Evolutionary conservation across 2,329 filamentous ascomycete species (phyloP).

Genomic region (Pseudogymnoascus sp.): DNA sequence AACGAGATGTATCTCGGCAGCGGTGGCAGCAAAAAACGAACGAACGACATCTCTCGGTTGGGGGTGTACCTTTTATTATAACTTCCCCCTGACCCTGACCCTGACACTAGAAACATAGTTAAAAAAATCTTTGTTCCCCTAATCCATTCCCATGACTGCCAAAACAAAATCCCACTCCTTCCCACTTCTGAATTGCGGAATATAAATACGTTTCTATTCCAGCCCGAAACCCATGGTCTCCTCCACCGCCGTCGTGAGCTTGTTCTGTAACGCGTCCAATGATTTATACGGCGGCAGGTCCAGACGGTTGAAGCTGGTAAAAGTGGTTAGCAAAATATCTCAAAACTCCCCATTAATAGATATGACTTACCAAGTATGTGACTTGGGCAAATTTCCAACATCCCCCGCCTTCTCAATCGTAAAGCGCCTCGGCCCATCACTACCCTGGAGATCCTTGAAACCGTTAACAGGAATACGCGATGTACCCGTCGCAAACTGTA

Average conservation of each 20-base stretch:
- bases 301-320: constrained; percentile 81
- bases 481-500: constrained; percentile 96
- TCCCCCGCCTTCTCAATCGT: constrained; percentile 98
- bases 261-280: constrained; percentile 73
- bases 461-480: constrained; percentile 97
- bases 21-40: neutral
- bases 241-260: constrained; percentile 93
- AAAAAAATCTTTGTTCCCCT: neutral
- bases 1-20: neutral
- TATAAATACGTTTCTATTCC: constrained; percentile 51
- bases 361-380: constrained; percentile 80
- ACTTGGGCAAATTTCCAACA: constrained; percentile 82
- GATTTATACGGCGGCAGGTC: constrained; percentile 91
- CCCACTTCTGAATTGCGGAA: neutral
- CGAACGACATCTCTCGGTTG: neutral
- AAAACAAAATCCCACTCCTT: neutral
- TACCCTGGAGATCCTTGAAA: constrained; percentile 97
- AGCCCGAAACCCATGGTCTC: constrained; percentile 98
- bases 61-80: constrained; percentile 2
- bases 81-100: neutral
- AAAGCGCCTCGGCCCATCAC: constrained; percentile 87
- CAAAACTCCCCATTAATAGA: neutral
- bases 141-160: neutral
- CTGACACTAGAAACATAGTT: neutral
- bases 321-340: constrained; percentile 19